These are phyloP conservation scores for Starmerella kuoi DNA, from an alignment of 805 yeast genomes.

Conservation along the genomic window DNA sequence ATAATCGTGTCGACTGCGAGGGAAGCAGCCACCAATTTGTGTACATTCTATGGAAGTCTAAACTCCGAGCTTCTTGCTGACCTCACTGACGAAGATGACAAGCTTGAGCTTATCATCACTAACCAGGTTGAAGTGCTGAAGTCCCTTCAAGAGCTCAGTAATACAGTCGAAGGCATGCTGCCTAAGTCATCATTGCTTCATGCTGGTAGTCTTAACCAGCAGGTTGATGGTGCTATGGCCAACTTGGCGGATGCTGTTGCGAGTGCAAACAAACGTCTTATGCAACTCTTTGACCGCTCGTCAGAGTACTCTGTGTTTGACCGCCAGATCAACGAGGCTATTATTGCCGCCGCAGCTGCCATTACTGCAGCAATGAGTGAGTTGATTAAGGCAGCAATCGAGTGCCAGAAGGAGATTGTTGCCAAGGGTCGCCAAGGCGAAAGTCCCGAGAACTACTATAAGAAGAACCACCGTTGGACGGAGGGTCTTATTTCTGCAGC, in stretches of 20 bases:
- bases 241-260: constrained; percentile 60
- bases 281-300: constrained; percentile 38
- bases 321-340: constrained; percentile 60
- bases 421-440: constrained; percentile 54
- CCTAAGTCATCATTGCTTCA: constrained; percentile 31
- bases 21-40: constrained; percentile 47
- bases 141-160: constrained; percentile 45
- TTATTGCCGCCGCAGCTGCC: constrained; percentile 65
- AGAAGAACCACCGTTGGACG: constrained; percentile 83
- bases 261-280: constrained; percentile 50
- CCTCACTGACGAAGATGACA: constrained; percentile 38
- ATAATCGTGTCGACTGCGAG: constrained; percentile 41
- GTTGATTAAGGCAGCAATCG: constrained; percentile 63
- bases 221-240: constrained; percentile 62
- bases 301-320: constrained; percentile 34
- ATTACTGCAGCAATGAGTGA: constrained; percentile 66
- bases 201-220: constrained; percentile 43
- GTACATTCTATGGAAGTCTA: constrained; percentile 48
- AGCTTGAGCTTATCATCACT: constrained; percentile 63
- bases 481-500: constrained; percentile 88
- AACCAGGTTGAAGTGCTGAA: constrained; percentile 67
- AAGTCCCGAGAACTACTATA: constrained; percentile 63
- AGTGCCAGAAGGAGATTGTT: constrained; percentile 71
- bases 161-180: constrained; percentile 45
- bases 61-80: constrained; percentile 41